phyloP scores from a whole-genome alignment of 176 grass and related monocot genomes.

The Aegilops tauschii region DNA sequence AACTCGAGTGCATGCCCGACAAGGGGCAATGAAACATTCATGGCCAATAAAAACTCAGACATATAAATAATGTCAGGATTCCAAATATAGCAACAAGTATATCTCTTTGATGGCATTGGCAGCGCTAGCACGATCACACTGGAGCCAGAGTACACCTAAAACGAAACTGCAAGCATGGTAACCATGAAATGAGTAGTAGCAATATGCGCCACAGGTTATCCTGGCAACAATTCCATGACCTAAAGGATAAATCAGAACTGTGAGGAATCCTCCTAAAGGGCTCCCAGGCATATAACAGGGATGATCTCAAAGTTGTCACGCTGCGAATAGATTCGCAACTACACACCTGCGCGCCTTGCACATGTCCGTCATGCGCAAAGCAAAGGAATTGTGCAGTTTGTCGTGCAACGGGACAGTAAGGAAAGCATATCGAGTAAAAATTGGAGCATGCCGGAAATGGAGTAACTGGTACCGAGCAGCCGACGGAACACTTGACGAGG shows the following conservation, averaged over 20 bases:
- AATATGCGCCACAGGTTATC: not conserved
- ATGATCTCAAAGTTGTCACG: not conserved
- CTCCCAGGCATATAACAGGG: not conserved
- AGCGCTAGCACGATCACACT: constrained; percentile 10
- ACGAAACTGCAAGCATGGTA: not conserved
- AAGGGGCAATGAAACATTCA: not conserved
- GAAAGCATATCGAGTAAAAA: not conserved
- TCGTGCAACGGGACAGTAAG: not conserved
- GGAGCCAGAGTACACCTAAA: not conserved
- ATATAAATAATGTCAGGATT: not conserved
- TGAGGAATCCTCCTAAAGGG: not conserved
- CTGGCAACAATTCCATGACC: not conserved
- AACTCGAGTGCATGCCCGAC: not conserved
- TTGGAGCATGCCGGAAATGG: not conserved
- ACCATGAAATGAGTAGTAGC: constrained; percentile 4
- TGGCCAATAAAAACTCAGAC: constrained; percentile 4
- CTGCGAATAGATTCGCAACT: not conserved
- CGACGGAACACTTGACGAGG: constrained; percentile 38
- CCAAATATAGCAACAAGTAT: not conserved
- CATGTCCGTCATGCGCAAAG: not conserved
- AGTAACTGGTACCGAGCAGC: constrained; percentile 34
- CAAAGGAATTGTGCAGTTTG: not conserved
- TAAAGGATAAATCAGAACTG: constrained; percentile 1
- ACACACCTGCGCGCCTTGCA: not conserved
- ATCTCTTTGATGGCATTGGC: not conserved